These are phyloP conservation scores for Nyssa sinensis DNA, from an alignment of 148 eudicot species.

Conservation along the genomic window DNA sequence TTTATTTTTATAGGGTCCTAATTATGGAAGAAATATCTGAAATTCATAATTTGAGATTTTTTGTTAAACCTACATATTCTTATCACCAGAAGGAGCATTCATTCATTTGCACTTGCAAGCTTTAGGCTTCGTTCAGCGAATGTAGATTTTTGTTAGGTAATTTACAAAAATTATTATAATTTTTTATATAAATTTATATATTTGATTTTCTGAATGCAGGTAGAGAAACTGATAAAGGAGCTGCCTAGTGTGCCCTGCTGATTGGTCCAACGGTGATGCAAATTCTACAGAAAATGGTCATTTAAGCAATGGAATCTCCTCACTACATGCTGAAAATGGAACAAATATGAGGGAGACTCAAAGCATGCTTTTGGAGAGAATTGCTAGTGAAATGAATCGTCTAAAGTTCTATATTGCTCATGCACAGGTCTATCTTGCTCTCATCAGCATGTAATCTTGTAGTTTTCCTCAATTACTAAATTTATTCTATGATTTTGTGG, in stretches of 20 bases:
- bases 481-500: constrained; percentile 6
- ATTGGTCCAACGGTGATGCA: constrained; percentile 66
- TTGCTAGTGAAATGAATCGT: constrained; percentile 99
- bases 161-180: not conserved
- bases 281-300: constrained; percentile 48
- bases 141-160: not conserved
- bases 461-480: constrained; percentile 14
- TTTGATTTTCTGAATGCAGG: constrained; percentile 39
- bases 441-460: no score
- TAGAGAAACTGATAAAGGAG: constrained; percentile 92
- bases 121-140: not conserved
- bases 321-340: constrained; percentile 69
- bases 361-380: constrained; percentile 98
- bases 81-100: not conserved
- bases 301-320: constrained; percentile 58
- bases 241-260: constrained; percentile 89
- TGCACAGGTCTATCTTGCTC: constrained; percentile 80
- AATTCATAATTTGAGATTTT: no score
- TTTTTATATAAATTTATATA: not conserved
- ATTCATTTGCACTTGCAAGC: not conserved
- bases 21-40: no score
- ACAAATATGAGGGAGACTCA: constrained; percentile 87
- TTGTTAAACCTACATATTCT: not conserved
- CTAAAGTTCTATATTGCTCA: constrained; percentile 90
- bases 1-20: no score